phyloP scores from a whole-genome alignment of 352 stramenopile species.

The Blastocystis sp. region DNA sequence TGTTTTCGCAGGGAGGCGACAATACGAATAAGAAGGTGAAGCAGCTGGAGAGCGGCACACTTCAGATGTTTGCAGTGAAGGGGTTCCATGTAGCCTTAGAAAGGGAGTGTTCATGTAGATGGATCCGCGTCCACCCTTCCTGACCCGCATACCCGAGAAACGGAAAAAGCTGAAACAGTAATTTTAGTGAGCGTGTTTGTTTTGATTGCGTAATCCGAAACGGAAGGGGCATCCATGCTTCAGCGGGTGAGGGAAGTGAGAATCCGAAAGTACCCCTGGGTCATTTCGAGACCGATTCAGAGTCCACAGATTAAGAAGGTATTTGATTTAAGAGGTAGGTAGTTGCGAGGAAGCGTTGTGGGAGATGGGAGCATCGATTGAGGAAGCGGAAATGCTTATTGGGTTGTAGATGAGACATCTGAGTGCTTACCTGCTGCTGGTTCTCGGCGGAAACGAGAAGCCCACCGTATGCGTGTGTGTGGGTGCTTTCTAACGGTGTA shows the following conservation, averaged over 20 bases:
- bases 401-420: constrained; percentile 49
- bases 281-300: no score
- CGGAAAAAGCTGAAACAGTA: not conserved
- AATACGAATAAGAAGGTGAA: constrained; percentile 18
- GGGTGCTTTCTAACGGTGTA: not conserved
- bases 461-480: not conserved
- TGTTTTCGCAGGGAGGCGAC: constrained; percentile 4
- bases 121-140: not conserved
- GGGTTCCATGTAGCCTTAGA: not conserved
- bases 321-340: constrained; percentile 50
- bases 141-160: not conserved
- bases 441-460: constrained; percentile 54
- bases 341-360: not conserved
- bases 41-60: not conserved
- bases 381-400: not conserved
- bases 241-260: no score
- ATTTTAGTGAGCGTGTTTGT: not conserved
- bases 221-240: no score
- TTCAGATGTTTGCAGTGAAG: not conserved
- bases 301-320: not conserved
- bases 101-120: not conserved
- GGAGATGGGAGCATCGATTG: not conserved
- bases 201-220: no score
- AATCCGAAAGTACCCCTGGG: no score
- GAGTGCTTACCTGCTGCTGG: constrained; percentile 36